Evolutionary conservation across 1,284 basidiomycete species (phyloP), one percentile per base, ranked within the genome.

Genomic region (Stygiomarasmius scandens): DNA sequence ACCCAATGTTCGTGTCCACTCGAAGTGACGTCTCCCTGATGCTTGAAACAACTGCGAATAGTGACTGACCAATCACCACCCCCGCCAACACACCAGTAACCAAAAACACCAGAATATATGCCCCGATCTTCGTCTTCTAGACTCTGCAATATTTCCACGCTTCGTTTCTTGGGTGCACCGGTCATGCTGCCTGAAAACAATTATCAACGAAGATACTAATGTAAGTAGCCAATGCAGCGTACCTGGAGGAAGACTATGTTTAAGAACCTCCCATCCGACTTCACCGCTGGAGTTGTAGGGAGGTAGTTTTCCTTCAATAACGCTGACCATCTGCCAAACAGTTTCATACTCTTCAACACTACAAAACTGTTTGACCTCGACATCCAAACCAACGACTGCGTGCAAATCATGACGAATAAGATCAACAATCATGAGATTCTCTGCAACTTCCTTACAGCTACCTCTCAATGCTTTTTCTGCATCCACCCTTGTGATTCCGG

Each of bases 391-490:
- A 64, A 98, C 77, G 67, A 93, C 76, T 67, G 87, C 74, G 77
- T 90, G 86, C 29, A 99, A 77, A 73, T 99, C 96, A 58, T 97
- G 93, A 14, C 95, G 86, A 66, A 98, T 98, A 43, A 98, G 82
- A 69, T 98, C 96, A 22, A 98, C 96, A 63, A 99, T 98, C 96
- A 99, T 98, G 54, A 98, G 75, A 69, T 99, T 99, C 75, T 98
- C 96, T 0, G 96, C 96, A 1, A 96, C 86, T 71, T 99, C 96
- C 73, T 98, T 99, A 44, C 79, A 77, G 69, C 93, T 95, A 4
- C 85, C 86, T 22, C 82, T 78, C 29, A 99, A 76, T 2, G 81
- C 72, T 65, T 83, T 64, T 66, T 89, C 86, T 9, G 90, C 90
- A 36, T 82, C 76, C 32, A 79, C 80, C 10, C 87, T 84, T 22